phyloP scores from a whole-genome alignment of 225 moss, liverwort and hornwort species.

The Sphagnum contortum region DNA sequence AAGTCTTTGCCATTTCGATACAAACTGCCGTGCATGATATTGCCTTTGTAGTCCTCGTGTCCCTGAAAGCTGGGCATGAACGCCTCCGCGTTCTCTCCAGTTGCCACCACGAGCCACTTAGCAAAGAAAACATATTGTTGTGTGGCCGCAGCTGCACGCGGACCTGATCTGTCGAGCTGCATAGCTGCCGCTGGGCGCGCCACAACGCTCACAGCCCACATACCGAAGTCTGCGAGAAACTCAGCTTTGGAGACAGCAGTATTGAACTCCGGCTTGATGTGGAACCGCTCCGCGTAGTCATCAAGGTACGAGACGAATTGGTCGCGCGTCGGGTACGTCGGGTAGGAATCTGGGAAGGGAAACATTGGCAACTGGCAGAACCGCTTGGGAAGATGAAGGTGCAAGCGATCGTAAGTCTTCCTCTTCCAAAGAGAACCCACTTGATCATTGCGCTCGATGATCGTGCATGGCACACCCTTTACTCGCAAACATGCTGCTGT shows the following conservation, averaged over 20 bases:
- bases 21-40: constrained; percentile 14
- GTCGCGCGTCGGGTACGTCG: constrained; percentile 33
- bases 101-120: constrained; percentile 29
- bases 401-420: constrained; percentile 35
- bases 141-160: too few species aligned
- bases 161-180: too few species aligned
- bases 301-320: constrained; percentile 45
- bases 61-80: constrained; percentile 13
- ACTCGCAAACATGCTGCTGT: constrained; percentile 15
- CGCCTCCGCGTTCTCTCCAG: constrained; percentile 27
- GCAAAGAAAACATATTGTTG: too few species aligned
- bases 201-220: constrained; percentile 10
- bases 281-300: constrained; percentile 15
- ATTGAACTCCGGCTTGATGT: constrained; percentile 18
- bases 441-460: constrained; percentile 19
- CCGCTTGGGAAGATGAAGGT: constrained; percentile 40
- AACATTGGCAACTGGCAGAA: constrained; percentile 40
- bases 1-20: constrained; percentile 25
- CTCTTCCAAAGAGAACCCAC: constrained; percentile 31
- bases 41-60: constrained; percentile 6
- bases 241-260: constrained; percentile 15
- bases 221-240: not conserved
- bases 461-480: constrained; percentile 9
- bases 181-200: too few species aligned
- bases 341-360: constrained; percentile 31